Evolutionary conservation across 1,139 yeast genomes (phyloP), one percentile per base, ranked within the genome.

Genomic region (Yamadazyma mexicana): DNA sequence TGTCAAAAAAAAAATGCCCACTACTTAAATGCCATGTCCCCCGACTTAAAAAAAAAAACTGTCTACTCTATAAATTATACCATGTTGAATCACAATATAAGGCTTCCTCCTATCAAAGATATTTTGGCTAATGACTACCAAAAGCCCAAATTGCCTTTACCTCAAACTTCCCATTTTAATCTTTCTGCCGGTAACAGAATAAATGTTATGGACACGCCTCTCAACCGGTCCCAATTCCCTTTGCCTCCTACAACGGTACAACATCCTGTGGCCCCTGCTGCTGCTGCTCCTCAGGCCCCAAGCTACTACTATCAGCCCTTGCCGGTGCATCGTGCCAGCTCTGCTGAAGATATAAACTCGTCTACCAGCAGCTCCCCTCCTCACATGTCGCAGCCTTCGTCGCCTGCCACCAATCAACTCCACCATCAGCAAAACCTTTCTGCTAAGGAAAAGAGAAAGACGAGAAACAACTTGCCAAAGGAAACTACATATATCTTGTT

Each of bases 391-490:
- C 17, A 33, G 31, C 25, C n/a, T 8, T 11, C 11, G 18, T 7
- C 11, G 18, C 11, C 11, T 17, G 5, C n/a, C 33, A 8, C 23
- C 33, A 17, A 11, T 36, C 40, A 20, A 43, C 46, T n/a, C 14
- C 18, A 6, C 31, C n/a, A 16, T 14, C 16, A 36, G 32, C 15
- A 39, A 37, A 39, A 7, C 18, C 31, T 11, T 14, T 7, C 14
- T 12, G 37, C n/a, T 4, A 34, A 27, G 22, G 51, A 39, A 37
- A 61, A 56, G 39, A 45, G 66, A 10, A 77, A 77, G 49, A 78
- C 92, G 31, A 74, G 95, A 37, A 81, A 81, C 44, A 91, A 91
- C 59, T 69, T 92, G 47, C 98, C 98, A 14, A 83, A 89, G 54
- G 91, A 83, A 49, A 91, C 95, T 2, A 91, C 96, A 3, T 81